Base-by-base conservation (phyloP, 1,139 yeast species). In the Scheffersomyces illinoinensis region DNA sequence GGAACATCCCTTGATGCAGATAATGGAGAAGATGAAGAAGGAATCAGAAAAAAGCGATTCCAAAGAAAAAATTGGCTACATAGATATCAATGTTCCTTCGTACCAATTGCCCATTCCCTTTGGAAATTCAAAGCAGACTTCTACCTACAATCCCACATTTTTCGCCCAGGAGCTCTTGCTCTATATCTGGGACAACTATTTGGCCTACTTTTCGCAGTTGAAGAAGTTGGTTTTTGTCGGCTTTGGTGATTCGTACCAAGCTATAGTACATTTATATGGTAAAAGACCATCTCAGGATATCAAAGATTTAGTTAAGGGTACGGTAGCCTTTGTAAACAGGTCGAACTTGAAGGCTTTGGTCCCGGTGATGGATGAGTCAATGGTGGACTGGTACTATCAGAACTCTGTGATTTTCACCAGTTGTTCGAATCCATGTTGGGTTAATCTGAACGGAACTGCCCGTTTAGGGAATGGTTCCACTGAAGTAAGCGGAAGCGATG, bases 331-430 rank as follows among this genome's bases (percentile, higher is more conserved):
- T 69, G 78, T 89, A 26, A 92, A 88, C 63, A 81, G 88, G 57
- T 82, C 88, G 1, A 81, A 83, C 20, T 76, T 93, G 66, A 87
- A 90, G 66, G 87, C 97, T 0, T 83, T 93, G 58, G 90, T 90
- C 8, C 95, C 97, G 7, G 83, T 91, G 48, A 88, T 93, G 74
- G 98, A 93, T 72, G 98, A 95, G 72, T 85, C 90, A 39, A 84
- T 91, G 78, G 85, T 91, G 20, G 97, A 93, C 67, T 93, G 98
- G 98, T 95, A 88, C 72, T 93, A 88, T 75, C 88, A 88, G 64
- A 90, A 91, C 66, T 91, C 98, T 1, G 84, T 93, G 33, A 85
- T 95, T 0, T 93, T 93, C 71, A 86, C 97, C 7, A 84, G 93
- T 59, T 78, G 82, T 57, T 83, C 82, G 61, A 96, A 93, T 70